Evolutionary conservation across 2,329 filamentous ascomycete genomes (phyloP), one percentile per base, ranked within the genome.

Genomic region (Colletotrichum musicola): DNA sequence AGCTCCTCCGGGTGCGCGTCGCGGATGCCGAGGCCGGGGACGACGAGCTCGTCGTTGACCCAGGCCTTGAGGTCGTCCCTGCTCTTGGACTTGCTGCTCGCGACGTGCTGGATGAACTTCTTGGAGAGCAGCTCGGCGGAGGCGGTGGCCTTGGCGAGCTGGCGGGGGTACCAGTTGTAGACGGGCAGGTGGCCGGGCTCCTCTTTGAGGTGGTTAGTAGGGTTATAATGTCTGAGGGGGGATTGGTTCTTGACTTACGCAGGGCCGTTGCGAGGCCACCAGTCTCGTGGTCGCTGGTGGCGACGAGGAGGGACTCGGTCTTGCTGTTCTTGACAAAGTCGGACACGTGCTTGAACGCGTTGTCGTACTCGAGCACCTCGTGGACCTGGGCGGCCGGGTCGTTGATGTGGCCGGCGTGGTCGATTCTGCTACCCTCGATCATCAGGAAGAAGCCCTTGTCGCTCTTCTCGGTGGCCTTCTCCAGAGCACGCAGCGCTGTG

Each of bases 361-460:
- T 90, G 84, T 99, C 96, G 75, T 97, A 99, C 59, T 94, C 95
- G n/a, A 98, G 85, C 0, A 99, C 95, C 80, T 99, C 96, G 73
- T 93, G 91, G 12, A 95, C 93, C 76, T 96, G 93, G 1, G 93
- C 92, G 10, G 92, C 93, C 0, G 93, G 93, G 74, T 96, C 93
- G 74, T 96, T 96, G 71, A 88, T 88, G 77, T 96, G 93, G 6
- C 94, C 96, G 4, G 96, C 95, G 77, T 99, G 96, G 76, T 99
- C 96, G 74, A 99, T 98, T 49, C 96, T 88, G 74, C 93, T 97
- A 4, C 95, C 96, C 80, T 99, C 96, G 70, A 99, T 97, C 95
- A 99, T 97, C 74, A 99, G 85, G 81, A 99, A 99, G 85, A 98
- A 99, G 4, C 96, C 96, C 80, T 97, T 90, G 49, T 98, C 94